These are phyloP conservation scores for Leishmania arabica DNA, from an alignment of 208 protist species.

Conservation along the genomic window DNA sequence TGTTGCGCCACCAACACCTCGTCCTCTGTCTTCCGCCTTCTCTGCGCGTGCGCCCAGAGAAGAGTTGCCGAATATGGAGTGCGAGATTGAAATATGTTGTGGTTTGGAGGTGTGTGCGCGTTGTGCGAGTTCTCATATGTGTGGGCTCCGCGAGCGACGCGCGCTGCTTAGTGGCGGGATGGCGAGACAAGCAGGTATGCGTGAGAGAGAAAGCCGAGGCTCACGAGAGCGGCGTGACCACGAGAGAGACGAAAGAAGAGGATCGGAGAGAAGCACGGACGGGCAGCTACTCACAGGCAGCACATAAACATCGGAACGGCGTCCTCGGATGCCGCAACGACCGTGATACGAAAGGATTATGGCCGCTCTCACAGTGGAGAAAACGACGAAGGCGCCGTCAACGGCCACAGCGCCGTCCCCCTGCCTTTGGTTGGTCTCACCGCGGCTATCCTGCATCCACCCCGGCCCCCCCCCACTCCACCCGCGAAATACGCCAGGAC, in stretches of 20 bases:
- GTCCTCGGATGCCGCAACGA: background rate
- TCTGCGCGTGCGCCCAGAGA: background rate
- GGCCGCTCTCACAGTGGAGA: background rate
- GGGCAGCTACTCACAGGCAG: background rate
- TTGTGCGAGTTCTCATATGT: background rate
- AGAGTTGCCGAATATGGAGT: background rate
- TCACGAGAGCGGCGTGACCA: background rate
- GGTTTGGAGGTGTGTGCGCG: background rate
- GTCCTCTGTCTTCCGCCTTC: background rate
- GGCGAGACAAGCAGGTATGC: background rate
- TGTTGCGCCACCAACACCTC: background rate
- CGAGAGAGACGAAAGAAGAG: constrained; percentile 1
- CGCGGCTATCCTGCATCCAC: background rate
- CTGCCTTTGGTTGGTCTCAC: background rate
- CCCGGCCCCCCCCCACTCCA: background rate
- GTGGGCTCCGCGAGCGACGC: background rate
- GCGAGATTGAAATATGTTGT: background rate
- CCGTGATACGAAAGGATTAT: background rate
- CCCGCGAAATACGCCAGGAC: background rate
- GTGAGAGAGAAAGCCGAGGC: background rate
- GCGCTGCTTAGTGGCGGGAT: background rate
- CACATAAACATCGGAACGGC: background rate
- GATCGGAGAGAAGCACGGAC: background rate
- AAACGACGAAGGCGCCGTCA: background rate
- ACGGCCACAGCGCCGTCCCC: background rate